These are phyloP conservation scores for Fusarium coffeatum DNA, from an alignment of 2,329 filamentous ascomycete species.

Conservation along the genomic window DNA sequence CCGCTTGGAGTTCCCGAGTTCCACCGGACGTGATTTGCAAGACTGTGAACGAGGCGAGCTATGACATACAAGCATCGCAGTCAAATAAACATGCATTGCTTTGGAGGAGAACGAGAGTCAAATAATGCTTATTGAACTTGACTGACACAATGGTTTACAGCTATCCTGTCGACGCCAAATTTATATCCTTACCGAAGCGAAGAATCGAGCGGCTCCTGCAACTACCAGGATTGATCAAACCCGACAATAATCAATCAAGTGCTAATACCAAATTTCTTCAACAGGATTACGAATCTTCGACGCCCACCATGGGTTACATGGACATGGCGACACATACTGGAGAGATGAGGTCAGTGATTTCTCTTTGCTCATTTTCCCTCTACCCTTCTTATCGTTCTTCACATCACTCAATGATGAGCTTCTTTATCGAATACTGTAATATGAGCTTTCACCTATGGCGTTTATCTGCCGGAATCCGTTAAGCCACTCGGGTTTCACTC, in stretches of 20 bases:
- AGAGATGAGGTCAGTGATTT: slow-evolving; percentile 66
- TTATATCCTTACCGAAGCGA: slow-evolving; percentile 1
- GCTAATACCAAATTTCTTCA: slow-evolving; percentile 46
- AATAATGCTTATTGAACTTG: background rate
- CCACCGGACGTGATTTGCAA: slow-evolving; percentile 31
- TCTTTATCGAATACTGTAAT: background rate
- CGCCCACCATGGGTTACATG: slow-evolving; percentile 65
- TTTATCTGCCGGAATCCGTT: background rate
- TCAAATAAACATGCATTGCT: slow-evolving; percentile 21
- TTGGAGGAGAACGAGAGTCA: background rate
- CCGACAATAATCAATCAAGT: slow-evolving; percentile 17
- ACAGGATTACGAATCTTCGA: slow-evolving; percentile 68
- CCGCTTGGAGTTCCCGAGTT: slow-evolving; percentile 26
- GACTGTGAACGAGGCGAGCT: slow-evolving; percentile 14
- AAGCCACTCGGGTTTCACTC: slow-evolving; percentile 1
- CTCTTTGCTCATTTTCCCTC: slow-evolving; percentile 33
- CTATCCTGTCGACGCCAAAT: background rate
- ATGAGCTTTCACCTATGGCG: background rate
- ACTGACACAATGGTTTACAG: slow-evolving; percentile 12
- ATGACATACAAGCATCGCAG: slow-evolving; percentile 18
- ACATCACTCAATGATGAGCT: background rate
- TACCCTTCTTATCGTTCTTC: background rate
- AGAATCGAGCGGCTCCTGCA: slow-evolving; percentile 10
- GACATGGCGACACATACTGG: slow-evolving; percentile 60
- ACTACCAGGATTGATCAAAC: slow-evolving; percentile 7